Conservation (phyloP, 2,329 filamentous ascomycete species). For the Sporothrix pallida region DNA sequence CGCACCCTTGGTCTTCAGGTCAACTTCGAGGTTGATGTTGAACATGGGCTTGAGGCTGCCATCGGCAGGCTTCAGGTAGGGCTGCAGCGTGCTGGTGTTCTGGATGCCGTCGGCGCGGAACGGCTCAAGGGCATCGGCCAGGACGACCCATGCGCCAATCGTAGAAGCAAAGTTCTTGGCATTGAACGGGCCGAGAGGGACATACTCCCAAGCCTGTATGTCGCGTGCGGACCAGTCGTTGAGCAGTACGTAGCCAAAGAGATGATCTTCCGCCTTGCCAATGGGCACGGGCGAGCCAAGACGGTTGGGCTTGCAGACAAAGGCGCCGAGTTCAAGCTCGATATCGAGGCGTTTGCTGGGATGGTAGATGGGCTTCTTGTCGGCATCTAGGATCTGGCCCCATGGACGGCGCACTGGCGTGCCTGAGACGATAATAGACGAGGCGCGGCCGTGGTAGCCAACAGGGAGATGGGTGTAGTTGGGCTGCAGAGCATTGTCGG, state of each 20-base stretch:
- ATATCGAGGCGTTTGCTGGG: slow-evolving; percentile 72
- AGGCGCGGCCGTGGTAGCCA: slow-evolving; percentile 80
- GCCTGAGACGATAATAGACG: slow-evolving; percentile 75
- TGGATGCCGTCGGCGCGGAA: slow-evolving; percentile 45
- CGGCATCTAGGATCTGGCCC: slow-evolving; percentile 72
- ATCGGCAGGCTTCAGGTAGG: slow-evolving; percentile 64
- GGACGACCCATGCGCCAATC: slow-evolving; percentile 79
- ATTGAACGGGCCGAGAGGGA: slow-evolving; percentile 82
- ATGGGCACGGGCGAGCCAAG: slow-evolving; percentile 70
- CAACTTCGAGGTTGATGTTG: slow-evolving; percentile 35
- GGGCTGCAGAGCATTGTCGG: slow-evolving; percentile 74
- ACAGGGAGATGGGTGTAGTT: slow-evolving; percentile 85
- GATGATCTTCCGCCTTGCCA: slow-evolving; percentile 67
- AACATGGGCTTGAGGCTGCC: slow-evolving; percentile 51
- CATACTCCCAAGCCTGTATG: slow-evolving; percentile 83
- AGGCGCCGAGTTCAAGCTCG: slow-evolving; percentile 79
- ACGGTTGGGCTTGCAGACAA: slow-evolving; percentile 68
- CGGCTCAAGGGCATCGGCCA: slow-evolving; percentile 74
- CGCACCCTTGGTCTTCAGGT: background rate
- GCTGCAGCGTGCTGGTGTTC: slow-evolving; percentile 47
- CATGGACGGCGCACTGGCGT: slow-evolving; percentile 74
- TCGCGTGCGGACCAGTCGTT: slow-evolving; percentile 89
- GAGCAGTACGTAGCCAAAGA: slow-evolving; percentile 82
- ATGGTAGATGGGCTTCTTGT: slow-evolving; percentile 67
- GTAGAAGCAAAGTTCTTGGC: slow-evolving; percentile 82